Evolutionary conservation across 495 filamentous ascomycete genomes (phyloP), one percentile per base, ranked within the genome.

Genomic region (Hypomontagnella submonticulosa): DNA sequence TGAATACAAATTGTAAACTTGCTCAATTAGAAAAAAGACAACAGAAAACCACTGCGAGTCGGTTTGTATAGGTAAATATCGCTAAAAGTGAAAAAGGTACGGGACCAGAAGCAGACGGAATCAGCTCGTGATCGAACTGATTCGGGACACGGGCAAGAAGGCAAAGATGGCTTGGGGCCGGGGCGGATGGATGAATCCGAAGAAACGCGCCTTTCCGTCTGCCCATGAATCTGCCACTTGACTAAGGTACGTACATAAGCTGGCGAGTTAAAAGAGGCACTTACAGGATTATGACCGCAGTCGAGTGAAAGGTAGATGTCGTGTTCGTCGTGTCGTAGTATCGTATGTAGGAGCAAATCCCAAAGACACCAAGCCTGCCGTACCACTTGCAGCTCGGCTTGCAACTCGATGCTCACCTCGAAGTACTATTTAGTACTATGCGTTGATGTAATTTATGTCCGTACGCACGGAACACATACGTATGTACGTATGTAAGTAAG

Each of bases 191-290:
- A 69, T 55, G 50, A 69, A 69, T 61, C 66, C 66, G 49, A 61
- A 27, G 23, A 27, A 27, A 55, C 30, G 40, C 42, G 54, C 47
- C 30, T 42, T 30, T 46, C 46, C 46, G 48, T 55, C 33, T 32
- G 18, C n/a, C 43, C 55, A 19, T 47, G 33, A 48, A 27, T 15
- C 36, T 38, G 9, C 36, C 7, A 34, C 65, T 68, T 59, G 58
- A 58, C 54, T 63, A 43, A 69, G 55, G 66, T 69, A 69, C 60
- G 50, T 69, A 69, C 60, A 69, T 60, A 58, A 68, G 49, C 5
- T 13, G 32, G 15, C 47, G 15, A 67, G 43, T 54, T 65, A 51
- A 46, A 51, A 51, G 15, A 34, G 51, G 34, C 30, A 59, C 64
- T 57, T 67, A 67, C 64, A 57, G 57, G 47, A 62, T 59, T 68